A percentile compares a stretch with the other conserved stretches of the same genome.
phyloP scores from a whole-genome alignment of 768 basidiomycete genomes.

The Mycena maculata region DNA sequence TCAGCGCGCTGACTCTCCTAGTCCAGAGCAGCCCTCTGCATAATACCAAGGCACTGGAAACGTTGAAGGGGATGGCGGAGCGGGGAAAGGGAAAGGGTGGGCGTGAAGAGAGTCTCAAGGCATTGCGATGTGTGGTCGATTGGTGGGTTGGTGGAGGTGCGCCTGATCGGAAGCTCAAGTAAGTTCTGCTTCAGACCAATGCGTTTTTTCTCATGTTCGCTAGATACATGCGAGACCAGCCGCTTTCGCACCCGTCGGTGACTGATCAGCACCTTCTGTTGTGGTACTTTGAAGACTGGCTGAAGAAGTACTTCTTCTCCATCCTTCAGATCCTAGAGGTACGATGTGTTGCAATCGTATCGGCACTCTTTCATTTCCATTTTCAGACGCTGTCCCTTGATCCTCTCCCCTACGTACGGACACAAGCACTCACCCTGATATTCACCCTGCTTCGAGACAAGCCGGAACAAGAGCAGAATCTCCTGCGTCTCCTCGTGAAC shows the following conservation, averaged over 20 bases:
- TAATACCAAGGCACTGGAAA: slow-evolving; percentile 83
- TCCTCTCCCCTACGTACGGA: slow-evolving; percentile 88
- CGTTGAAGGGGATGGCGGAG: slow-evolving; percentile 80
- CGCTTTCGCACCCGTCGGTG: slow-evolving; percentile 68
- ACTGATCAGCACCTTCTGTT: slow-evolving; percentile 80
- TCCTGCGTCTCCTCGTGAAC: slow-evolving; percentile 91
- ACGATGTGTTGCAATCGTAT: slow-evolving; percentile 26
- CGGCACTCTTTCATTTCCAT: background rate
- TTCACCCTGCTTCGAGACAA: slow-evolving; percentile 86
- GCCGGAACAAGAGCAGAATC: slow-evolving; percentile 97
- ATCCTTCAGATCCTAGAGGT: slow-evolving; percentile 93
- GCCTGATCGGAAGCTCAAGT: slow-evolving; percentile 89
- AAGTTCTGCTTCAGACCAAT: slow-evolving; percentile 39
- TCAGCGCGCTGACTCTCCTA: slow-evolving; percentile 90
- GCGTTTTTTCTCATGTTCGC: slow-evolving; percentile 13
- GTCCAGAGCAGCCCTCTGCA: slow-evolving; percentile 91
- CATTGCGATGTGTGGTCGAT: slow-evolving; percentile 91
- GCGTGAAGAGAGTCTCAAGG: slow-evolving; percentile 92
- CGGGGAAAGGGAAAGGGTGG: slow-evolving; percentile 85
- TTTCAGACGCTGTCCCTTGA: slow-evolving; percentile 82
- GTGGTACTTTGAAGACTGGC: slow-evolving; percentile 97
- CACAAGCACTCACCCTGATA: slow-evolving; percentile 82
- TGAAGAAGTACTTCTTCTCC: slow-evolving; percentile 97
- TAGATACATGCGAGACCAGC: slow-evolving; percentile 94
- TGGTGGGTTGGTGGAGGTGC: slow-evolving; percentile 99